Conservation (phyloP, 1,284 basidiomycete genomes). For the Puccinia coronata region DNA sequence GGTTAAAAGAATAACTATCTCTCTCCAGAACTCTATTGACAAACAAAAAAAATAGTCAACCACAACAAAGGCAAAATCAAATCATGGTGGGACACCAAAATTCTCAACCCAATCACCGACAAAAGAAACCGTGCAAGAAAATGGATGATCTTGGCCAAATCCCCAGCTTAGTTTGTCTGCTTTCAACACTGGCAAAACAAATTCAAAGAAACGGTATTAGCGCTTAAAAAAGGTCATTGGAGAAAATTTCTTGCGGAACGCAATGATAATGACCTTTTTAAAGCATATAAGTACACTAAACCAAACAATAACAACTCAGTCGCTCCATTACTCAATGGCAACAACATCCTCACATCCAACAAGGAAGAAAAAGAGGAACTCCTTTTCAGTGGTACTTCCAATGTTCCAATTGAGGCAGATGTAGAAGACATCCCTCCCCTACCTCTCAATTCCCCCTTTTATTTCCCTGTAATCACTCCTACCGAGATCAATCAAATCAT, state of each 20-base stretch:
- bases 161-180: neutral
- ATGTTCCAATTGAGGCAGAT: neutral
- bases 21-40: neutral
- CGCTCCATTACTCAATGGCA: no score
- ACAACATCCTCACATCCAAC: neutral
- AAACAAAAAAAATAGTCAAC: neutral
- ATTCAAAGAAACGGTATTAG: no score
- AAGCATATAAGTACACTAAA: no score
- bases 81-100: constrained; percentile 7
- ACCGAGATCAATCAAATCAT: neutral
- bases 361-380: neutral
- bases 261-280: no score
- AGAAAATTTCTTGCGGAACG: no score
- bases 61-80: constrained; percentile 7
- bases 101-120: neutral
- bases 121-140: no score
- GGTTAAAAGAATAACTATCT: neutral
- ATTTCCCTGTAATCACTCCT: neutral
- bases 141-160: neutral
- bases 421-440: neutral
- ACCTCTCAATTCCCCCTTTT: neutral
- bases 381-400: constrained; percentile 16
- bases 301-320: no score
- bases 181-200: neutral
- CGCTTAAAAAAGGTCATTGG: no score